Conservation (phyloP, 2,329 filamentous ascomycete genomes). For the Microdochium nivale region DNA sequence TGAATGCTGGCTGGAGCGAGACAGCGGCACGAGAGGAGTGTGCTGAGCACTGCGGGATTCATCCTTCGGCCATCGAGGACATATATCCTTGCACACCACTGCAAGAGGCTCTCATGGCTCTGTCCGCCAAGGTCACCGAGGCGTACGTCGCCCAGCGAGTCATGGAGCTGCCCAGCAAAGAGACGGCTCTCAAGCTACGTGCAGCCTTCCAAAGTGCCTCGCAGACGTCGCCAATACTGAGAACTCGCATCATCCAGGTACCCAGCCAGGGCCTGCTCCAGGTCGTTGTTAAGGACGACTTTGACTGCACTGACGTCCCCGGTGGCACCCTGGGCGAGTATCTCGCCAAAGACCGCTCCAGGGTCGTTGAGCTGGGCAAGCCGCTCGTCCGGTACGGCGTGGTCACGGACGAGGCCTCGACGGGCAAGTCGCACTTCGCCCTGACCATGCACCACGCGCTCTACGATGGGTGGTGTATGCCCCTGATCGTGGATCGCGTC, state of each 20-base stretch:
- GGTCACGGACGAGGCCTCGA: constrained; percentile 19
- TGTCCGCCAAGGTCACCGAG: constrained; percentile 40
- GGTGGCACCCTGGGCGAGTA: constrained; percentile 28
- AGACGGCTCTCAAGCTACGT: constrained; percentile 28
- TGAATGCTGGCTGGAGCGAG: constrained; percentile 23
- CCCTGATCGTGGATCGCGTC: constrained; percentile 37
- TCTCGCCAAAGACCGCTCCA: constrained; percentile 28
- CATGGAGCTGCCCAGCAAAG: constrained; percentile 26
- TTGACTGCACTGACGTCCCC: constrained; percentile 21
- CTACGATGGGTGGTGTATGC: constrained; percentile 50
- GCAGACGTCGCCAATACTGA: constrained; percentile 29
- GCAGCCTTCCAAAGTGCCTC: constrained; percentile 31
- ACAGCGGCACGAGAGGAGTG: constrained; percentile 26
- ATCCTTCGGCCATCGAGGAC: constrained; percentile 31
- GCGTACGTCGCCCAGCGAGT: constrained; percentile 44
- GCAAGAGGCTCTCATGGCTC: constrained; percentile 45
- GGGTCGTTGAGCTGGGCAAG: constrained; percentile 33
- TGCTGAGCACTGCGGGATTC: constrained; percentile 29
- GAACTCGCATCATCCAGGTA: constrained; percentile 40
- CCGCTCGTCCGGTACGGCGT: constrained; percentile 37
- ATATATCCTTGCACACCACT: constrained; percentile 45
- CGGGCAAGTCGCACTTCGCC: constrained; percentile 33
- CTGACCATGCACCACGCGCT: constrained; percentile 46
- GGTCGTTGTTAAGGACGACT: constrained; percentile 32
- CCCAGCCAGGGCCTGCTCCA: constrained; percentile 34